phyloP scores from a whole-genome alignment of 371 early-diverging fungal species.

The Syncephalastrum racemosum region DNA sequence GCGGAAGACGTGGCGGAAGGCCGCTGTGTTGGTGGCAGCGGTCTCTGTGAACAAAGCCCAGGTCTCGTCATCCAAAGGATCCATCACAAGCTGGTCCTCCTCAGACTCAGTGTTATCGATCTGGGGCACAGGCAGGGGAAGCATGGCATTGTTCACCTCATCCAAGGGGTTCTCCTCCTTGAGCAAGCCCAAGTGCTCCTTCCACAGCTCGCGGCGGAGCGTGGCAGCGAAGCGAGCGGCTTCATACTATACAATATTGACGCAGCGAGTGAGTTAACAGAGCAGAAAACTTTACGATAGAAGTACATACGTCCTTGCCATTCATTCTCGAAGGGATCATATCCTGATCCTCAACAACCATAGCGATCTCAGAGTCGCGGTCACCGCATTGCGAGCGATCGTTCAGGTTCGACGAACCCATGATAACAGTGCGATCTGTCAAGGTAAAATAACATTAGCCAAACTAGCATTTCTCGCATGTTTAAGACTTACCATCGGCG shows the following conservation, averaged over 20 bases:
- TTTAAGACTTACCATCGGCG: constrained; percentile 67
- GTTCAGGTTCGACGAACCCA: constrained; percentile 93
- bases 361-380: constrained; percentile 91
- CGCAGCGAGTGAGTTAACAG: neutral
- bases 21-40: constrained; percentile 59
- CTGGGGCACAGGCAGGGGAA: constrained; percentile 49
- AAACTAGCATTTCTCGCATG: neutral
- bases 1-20: constrained; percentile 73
- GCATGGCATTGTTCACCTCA: constrained; percentile 50
- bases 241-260: constrained; percentile 37
- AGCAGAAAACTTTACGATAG: neutral
- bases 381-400: constrained; percentile 89
- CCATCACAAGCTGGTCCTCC: constrained; percentile 46
- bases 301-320: constrained; percentile 56
- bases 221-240: constrained; percentile 70
- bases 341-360: constrained; percentile 77
- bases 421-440: constrained; percentile 71
- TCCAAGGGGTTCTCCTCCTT: constrained; percentile 39
- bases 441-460: neutral
- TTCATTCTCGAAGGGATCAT: constrained; percentile 74
- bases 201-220: constrained; percentile 77
- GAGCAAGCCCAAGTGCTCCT: constrained; percentile 82
- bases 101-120: constrained; percentile 30
- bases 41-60: constrained; percentile 52
- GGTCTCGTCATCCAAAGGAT: constrained; percentile 65